phyloP scores from a whole-genome alignment of 75 land plant species.

The Picea sitchensis region DNA sequence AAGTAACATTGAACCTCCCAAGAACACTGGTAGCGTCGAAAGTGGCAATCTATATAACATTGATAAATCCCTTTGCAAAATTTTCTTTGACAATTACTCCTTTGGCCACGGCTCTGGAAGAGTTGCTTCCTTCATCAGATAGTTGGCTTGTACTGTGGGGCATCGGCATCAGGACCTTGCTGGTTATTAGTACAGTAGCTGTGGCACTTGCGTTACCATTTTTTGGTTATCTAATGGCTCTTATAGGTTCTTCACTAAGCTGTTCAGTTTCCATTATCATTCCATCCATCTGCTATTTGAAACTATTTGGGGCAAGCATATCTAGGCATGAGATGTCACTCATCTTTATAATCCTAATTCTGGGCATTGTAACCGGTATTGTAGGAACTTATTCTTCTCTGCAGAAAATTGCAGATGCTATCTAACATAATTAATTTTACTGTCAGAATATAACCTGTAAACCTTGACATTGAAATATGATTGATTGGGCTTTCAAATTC shows the following conservation, averaged over 20 bases:
- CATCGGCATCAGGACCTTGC: constrained; percentile 41
- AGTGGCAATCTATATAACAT: constrained; percentile 40
- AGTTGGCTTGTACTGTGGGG: neutral
- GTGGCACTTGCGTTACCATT: constrained; percentile 71
- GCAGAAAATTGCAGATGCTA: constrained; percentile 12
- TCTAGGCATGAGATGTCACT: constrained; percentile 19
- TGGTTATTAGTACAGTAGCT: constrained; percentile 52
- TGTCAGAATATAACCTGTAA: too few species aligned
- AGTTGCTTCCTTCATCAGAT: constrained; percentile 22
- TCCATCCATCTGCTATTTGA: constrained; percentile 74
- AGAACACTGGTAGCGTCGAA: constrained; percentile 21
- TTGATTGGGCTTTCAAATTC: neutral
- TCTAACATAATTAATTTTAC: too few species aligned
- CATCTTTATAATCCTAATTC: constrained; percentile 18
- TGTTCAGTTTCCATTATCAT: constrained; percentile 53
- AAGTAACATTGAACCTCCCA: constrained; percentile 58
- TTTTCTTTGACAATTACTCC: constrained; percentile 48
- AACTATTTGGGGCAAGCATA: constrained; percentile 27
- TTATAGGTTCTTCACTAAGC: constrained; percentile 84
- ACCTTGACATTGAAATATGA: too few species aligned
- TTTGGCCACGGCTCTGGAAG: constrained; percentile 38
- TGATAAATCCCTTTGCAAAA: constrained; percentile 55
- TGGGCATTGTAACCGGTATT: constrained; percentile 24
- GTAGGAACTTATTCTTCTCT: constrained; percentile 51
- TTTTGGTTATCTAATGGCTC: constrained; percentile 75